Evolutionary conservation across 106 monocot species (phyloP), one percentile per base, ranked within the genome.

Genomic region (Vanilla planifolia): DNA sequence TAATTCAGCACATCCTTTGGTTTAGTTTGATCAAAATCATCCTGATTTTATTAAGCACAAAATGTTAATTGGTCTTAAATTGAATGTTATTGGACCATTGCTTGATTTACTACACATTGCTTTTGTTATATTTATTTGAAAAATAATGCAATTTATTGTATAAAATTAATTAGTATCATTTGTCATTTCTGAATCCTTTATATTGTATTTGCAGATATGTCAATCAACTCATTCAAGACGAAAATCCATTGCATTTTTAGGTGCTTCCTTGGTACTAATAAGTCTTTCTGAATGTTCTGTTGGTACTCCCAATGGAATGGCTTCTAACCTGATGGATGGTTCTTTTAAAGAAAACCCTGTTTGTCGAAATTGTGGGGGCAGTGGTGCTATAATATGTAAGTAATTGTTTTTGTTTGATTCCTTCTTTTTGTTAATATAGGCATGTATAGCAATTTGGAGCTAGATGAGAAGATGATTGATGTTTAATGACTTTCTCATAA

Each of bases 381-480:
- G 61, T 60, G 94, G 94, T 62, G 89, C 85, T 67, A 71, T 95
- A 65, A 71, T 95, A 78, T 95, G 94, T 94, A 82, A 81, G 93
- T 46, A 32, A 17, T 37, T 59, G 8, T 16, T 43, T 46, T 33
- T 6, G 46, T 43, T 30, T 45, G 3, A 8, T 61, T 24, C 28
- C 23, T 10, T 25, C 30, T 41, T 50, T 14, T 21, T 41, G 47
- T 6, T 42, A 43, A 35, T 16, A 23, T 37, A 30, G 9, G 19
- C 53, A 5, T 30, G 0, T 32, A 30, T 0, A 14, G 37, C 37
- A 10, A 37, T 37, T 5, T 37, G 10, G 37, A 37, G 5, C 10
- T 37, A 37, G 37, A 37, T 37, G 1, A 0, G n/a, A n/a, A n/a
- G n/a, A n/a, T n/a, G 10, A n/a, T 25, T 24, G 11, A 50, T 50